Percentiles rank a stretch among this genome's conserved stretches.
phyloP scores from a whole-genome alignment of 371 early-diverging fungal genomes.

The Coemansia sp. region DNA sequence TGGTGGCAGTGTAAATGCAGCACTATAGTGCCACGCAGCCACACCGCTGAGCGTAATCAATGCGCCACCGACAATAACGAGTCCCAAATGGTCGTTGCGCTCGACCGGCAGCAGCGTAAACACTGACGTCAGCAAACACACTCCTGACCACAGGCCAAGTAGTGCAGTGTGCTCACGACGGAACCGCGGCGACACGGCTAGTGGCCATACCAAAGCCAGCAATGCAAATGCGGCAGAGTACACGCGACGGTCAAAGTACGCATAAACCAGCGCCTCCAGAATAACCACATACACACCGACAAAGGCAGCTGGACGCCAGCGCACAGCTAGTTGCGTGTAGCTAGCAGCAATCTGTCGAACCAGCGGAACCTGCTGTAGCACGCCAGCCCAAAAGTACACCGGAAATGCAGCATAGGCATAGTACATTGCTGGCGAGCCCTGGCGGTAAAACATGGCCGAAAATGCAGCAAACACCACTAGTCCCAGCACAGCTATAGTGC shows the following conservation, averaged over 20 bases:
- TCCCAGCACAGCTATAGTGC: conserved; percentile 40
- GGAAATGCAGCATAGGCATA: conserved; percentile 85
- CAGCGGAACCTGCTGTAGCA: conserved; percentile 54
- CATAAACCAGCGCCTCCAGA: conserved; percentile 50
- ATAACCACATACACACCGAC: conserved; percentile 31
- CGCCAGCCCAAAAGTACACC: conserved; percentile 79
- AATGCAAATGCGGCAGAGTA: conserved; percentile 48
- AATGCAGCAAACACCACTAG: conserved; percentile 56
- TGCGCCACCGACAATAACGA: conserved; percentile 61
- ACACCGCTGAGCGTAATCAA: conserved; percentile 55
- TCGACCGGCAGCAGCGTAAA: conserved; percentile 89
- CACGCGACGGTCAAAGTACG: conserved; percentile 51
- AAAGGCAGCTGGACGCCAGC: conserved; percentile 47
- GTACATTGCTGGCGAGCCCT: conserved; percentile 78
- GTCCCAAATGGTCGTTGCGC: conserved; percentile 66
- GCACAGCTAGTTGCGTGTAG: conserved; percentile 23
- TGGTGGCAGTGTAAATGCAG: conserved; percentile 30
- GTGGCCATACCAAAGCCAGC: conserved; percentile 47
- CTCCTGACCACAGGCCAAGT: conserved; percentile 61
- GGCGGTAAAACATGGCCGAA: conserved; percentile 64
- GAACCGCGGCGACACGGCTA: conserved; percentile 53
- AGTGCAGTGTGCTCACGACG: conserved; percentile 53
- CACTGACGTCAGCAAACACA: conserved; percentile 70
- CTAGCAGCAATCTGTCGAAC: conserved; percentile 28
- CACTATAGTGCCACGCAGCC: conserved; percentile 48